Evolutionary conservation across 148 eudicot species (phyloP), one percentile per base, ranked within the genome.

Genomic region (Rhododendron simsii): DNA sequence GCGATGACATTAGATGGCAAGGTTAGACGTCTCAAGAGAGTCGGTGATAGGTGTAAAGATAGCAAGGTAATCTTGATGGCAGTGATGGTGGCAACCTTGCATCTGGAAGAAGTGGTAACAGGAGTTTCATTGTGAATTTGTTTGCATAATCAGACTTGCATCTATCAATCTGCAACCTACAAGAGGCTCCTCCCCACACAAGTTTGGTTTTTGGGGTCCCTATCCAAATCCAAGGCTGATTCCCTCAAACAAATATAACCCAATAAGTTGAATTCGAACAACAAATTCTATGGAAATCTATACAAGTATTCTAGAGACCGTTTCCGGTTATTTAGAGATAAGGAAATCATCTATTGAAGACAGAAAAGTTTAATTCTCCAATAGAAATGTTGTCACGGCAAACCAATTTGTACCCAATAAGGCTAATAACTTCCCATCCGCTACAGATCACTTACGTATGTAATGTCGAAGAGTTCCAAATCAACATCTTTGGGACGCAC

Each of bases 401-500:
- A 67, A 41, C n/a, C 5, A 26, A 9, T 15, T n/a, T 47, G 69
- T 21, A 83, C 48, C 18, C 35, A 71, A 69, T 59, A 37, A 84
- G 33, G 26, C 53, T 35, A 77, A 50, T 4, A 76, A 57, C 55
- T 44, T 23, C 21, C 33, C 5, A 84, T 39, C 20, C 26, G 35
- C 33, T 21, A 71, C 57, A 87, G 53, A 84, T 0, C n/a, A 91
- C 92, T 95, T 88, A 97, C 99, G 87, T 97, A 97, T 59, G 99
- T 97, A 48, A 97, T 93, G 83, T 97, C 99, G 82, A 95, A 97
- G 78, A 97, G 97, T 87, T 97, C 96, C 95, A 95, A 87, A 89
- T 97, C 98, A 71, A 94, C 86, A 75, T 97, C 99, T 89, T 93
- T 97, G 47, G 98, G 99, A 74, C 96, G 91, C 84, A 92, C 91